Percentiles rank a stretch among this genome's conserved stretches.
Conservation (phyloP, 176 grass and related monocot species). For the Pontederia crassipes region DNA sequence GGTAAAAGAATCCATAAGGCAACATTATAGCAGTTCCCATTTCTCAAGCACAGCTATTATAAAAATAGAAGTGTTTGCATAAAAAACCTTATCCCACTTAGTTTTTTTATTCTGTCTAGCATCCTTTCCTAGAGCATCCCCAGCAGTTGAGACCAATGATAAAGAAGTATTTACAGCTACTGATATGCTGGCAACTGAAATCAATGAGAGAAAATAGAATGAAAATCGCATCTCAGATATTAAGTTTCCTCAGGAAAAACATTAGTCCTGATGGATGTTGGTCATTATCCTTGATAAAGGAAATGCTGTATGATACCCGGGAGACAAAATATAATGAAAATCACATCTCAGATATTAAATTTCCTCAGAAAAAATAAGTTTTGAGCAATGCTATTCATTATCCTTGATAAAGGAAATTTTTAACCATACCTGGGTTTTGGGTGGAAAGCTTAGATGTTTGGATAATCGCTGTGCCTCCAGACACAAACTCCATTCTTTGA, state of each 20-base stretch:
- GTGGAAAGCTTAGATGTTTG: slow-evolving; percentile 37
- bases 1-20: slow-evolving; percentile 16
- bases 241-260: not conserved
- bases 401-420: not conserved
- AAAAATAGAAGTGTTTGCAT: not conserved
- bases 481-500: slow-evolving; percentile 67
- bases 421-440: slow-evolving; percentile 38
- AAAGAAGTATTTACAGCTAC: slow-evolving; percentile 29
- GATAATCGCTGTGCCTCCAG: slow-evolving; percentile 31
- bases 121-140: slow-evolving; percentile 49
- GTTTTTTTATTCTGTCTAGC: slow-evolving; percentile 73
- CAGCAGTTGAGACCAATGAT: slow-evolving; percentile 16
- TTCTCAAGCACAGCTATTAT: slow-evolving; percentile 6
- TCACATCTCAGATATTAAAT: not conserved
- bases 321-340: not conserved
- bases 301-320: slow-evolving; percentile 32
- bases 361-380: not conserved
- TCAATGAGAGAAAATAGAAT: not conserved
- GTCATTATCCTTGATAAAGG: not conserved
- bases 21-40: slow-evolving; percentile 16
- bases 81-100: slow-evolving; percentile 97
- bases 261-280: not conserved
- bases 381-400: not conserved
- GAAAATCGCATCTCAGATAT: not conserved
- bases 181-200: slow-evolving; percentile 20